Base-by-base conservation (phyloP, 257 asterid genomes). In the Leptodermis oblonga region DNA sequence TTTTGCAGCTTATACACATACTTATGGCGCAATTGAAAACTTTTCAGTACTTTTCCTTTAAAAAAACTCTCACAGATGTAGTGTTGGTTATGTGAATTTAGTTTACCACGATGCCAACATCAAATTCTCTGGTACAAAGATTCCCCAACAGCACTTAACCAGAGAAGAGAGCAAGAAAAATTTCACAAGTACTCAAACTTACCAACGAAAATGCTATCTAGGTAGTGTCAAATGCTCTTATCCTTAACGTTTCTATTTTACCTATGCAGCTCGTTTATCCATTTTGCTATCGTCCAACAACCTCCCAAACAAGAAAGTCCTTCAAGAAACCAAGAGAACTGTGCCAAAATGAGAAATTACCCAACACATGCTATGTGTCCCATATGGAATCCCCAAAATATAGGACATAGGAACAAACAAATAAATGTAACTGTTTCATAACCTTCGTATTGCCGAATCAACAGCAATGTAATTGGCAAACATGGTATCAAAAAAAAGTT, bases 271-370 rank as follows among this genome's bases (percentile, higher is more conserved):
- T 56, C 36, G 9, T 56, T 26, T 56, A 25, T 56, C 37, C 23
- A 58, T 15, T 13, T 58, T 14, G 25, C 25, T 37, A 15, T 58
- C 0, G 23, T 58, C 64, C 42, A 58, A 58, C 34, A 15, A 17
- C 43, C 30, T 31, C 64, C 64, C 42, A 30, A 58, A 15, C 64
- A 58, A 58, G 64, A 31, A 58, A 30, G 42, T 14, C 20, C 20
- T 31, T 58, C 18, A 31, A 31, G 64, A 5, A 26, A 31, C 41
- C 30, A 30, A 58, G 41, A 28, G 64, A 58, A 58, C 42, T 58
- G 42, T 58, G 64, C 64, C 64, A 58, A 58, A 58, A 58, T 58
- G 64, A 31, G 64, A 58, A 58, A 58, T 31, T 31, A 15, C 64
- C 64, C 41, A 58, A 4, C 64, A 5, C 33, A 26, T 58, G 64